phyloP scores from a whole-genome alignment of 2,329 filamentous ascomycete species.

The Xylariaceae sp. region DNA sequence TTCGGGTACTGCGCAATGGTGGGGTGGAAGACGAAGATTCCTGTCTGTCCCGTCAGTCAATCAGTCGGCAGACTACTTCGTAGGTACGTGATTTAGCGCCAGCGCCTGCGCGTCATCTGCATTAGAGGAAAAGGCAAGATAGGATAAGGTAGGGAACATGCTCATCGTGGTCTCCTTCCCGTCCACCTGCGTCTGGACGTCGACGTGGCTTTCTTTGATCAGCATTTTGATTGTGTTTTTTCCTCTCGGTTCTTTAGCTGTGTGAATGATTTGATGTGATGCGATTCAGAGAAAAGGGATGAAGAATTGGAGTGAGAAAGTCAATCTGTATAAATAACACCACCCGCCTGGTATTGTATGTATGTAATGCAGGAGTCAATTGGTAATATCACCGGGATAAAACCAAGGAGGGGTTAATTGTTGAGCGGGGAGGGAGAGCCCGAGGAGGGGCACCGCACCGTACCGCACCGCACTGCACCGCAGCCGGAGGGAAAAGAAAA shows the following conservation, averaged over 20 bases:
- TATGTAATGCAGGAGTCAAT: background rate
- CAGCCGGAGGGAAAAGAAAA: background rate
- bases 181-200: constrained; percentile 47
- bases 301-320: background rate
- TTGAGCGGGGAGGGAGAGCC: background rate
- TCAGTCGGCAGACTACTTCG: too few species aligned
- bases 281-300: background rate
- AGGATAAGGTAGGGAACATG: constrained; percentile 34
- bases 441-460: background rate
- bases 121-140: background rate
- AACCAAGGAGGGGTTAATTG: too few species aligned
- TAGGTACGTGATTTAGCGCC: constrained; percentile 10
- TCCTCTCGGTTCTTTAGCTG: too few species aligned
- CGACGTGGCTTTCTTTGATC: constrained; percentile 48
- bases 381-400: too few species aligned
- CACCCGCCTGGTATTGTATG: too few species aligned
- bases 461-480: too few species aligned
- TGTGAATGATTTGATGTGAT: too few species aligned
- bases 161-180: constrained; percentile 52
- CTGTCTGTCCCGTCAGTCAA: constrained; percentile 39
- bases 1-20: constrained; percentile 79
- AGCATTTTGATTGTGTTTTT: constrained; percentile 48
- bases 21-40: constrained; percentile 85
- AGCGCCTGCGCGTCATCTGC: background rate
- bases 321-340: background rate